A percentile compares a stretch with the other conserved stretches of the same genome.
These are phyloP conservation scores for Lolium rigidum DNA, from an alignment of 176 grass and related monocot species.

Conservation along the genomic window DNA sequence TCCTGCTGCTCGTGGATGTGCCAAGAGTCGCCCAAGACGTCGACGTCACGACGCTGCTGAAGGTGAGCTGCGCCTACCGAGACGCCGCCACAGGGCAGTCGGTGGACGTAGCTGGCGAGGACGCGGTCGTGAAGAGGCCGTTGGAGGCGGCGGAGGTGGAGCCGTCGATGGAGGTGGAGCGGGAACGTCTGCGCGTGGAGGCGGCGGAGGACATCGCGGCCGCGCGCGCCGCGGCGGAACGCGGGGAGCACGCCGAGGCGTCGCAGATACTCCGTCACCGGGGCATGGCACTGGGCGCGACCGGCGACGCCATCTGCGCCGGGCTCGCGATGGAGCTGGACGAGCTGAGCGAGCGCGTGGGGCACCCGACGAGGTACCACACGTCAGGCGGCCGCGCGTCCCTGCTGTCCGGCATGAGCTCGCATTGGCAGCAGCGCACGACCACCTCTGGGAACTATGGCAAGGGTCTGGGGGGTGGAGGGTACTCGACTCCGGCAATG, in stretches of 20 bases:
- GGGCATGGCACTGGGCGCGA: neutral
- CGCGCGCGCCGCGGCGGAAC: constrained; percentile 46
- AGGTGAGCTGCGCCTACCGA: neutral
- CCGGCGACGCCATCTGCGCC: constrained; percentile 26
- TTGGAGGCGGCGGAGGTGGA: neutral
- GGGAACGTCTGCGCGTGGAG: constrained; percentile 48
- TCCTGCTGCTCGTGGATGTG: neutral
- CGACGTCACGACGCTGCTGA: neutral
- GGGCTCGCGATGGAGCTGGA: constrained; percentile 41
- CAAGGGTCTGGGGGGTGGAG: neutral
- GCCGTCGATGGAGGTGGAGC: constrained; percentile 47
- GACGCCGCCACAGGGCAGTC: neutral
- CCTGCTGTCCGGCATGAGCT: constrained; percentile 48
- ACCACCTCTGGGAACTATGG: neutral
- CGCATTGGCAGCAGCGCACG: constrained; percentile 49
- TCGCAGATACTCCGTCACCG: constrained; percentile 44
- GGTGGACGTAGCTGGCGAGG: neutral
- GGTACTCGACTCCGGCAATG: constrained; percentile 5
- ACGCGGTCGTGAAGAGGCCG: neutral
- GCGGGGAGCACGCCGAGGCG: constrained; percentile 30
- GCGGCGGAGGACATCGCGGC: constrained; percentile 51
- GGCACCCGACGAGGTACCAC: constrained; percentile 24
- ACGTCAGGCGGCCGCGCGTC: constrained; percentile 47
- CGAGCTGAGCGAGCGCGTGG: constrained; percentile 44
- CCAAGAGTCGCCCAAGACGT: neutral